Evolutionary conservation across 441 rosid genomes (phyloP).

Genomic region (Geranium incanum): DNA sequence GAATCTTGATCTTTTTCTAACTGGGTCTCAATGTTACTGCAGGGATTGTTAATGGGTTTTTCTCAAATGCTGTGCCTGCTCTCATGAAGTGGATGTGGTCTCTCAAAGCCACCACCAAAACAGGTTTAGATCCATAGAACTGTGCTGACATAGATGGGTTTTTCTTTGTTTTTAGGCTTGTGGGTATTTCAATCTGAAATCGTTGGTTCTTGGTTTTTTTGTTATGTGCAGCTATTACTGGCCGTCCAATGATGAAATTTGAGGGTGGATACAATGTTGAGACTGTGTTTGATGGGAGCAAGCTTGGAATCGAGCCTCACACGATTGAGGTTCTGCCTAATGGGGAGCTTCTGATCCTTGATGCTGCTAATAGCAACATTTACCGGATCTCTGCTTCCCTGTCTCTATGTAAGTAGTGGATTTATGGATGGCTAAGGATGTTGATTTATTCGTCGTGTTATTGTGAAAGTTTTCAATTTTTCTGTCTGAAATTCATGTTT

Average conservation of each 20-base stretch:
- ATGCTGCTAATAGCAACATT: conserved; percentile 76
- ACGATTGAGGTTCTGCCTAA: conserved; percentile 64
- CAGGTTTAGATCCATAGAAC: conserved; percentile 50
- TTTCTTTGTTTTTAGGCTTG: conserved; percentile 6
- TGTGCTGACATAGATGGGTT: background rate
- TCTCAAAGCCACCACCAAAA: conserved; percentile 61
- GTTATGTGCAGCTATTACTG: conserved; percentile 41
- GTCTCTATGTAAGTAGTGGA: conserved; percentile 58
- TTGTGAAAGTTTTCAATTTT: conserved; percentile 17
- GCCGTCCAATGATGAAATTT: conserved; percentile 81
- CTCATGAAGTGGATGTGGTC: conserved; percentile 76
- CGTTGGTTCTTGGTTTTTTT: conserved; percentile 14
- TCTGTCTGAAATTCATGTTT: background rate
- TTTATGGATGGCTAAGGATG: conserved; percentile 1
- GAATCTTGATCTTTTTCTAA: conserved; percentile 3
- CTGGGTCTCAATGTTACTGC: conserved; percentile 24
- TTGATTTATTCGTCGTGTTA: conserved; percentile 8
- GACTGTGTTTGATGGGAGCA: conserved; percentile 93
- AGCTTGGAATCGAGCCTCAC: conserved; percentile 82
- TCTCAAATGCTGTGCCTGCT: conserved; percentile 55
- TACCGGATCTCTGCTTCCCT: conserved; percentile 77
- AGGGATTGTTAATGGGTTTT: conserved; percentile 65
- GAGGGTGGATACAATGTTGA: conserved; percentile 85
- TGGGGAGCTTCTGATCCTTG: conserved; percentile 82
- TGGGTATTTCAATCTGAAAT: conserved; percentile 14